Base-by-base conservation (phyloP, 176 grass and related monocot genomes). In the Saccharum officinarum region DNA sequence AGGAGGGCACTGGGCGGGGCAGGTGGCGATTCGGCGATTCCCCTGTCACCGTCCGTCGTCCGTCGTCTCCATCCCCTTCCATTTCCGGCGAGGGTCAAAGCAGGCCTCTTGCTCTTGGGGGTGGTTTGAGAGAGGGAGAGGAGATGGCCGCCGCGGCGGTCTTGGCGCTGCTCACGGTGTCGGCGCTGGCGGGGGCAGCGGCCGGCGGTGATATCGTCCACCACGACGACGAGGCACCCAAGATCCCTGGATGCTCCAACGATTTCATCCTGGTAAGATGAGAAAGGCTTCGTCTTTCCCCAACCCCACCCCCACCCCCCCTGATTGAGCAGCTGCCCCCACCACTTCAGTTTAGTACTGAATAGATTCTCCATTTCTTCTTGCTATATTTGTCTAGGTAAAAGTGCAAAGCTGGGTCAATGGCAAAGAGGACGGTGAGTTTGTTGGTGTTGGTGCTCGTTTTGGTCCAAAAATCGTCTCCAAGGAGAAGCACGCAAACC, bases 391-490 rank as follows among this genome's bases (percentile, higher is more conserved):
- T 69, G 20, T 15, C 33, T 65, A 98, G 96, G 91, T 98, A n/a
- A 98, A 98, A 89, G 93, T 98, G 83, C 96, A 98, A 89, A 98
- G 89, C 37, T 98, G 96, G 96, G 81, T 95, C 38, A 82, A 91
- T 30, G 55, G 69, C 52, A 83, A 81, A 20, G 93, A 95, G 80
- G 88, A 75, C 20, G 83, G 65, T 8, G 93, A 98, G 77, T 95
- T 92, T 76, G 96, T 98, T 50, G 96, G 96, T 34, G 96, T 98
- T 17, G 93, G 96, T 54, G 96, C 96, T 26, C 87, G 96, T 10
- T 98, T 98, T 60, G 96, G 96, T 55, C 87, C 90, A 47, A 92
- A 89, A 47, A 98, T 98, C 18, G 96, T 81, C 22, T 98, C 96
- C 28, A 98, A 98, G 84, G 93, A 98, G 72, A 98, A 95, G 68